A percentile compares a stretch with the other conserved stretches of the same genome.
Conservation (phyloP, 2,329 filamentous ascomycete genomes). For the Venturia carpophila region DNA sequence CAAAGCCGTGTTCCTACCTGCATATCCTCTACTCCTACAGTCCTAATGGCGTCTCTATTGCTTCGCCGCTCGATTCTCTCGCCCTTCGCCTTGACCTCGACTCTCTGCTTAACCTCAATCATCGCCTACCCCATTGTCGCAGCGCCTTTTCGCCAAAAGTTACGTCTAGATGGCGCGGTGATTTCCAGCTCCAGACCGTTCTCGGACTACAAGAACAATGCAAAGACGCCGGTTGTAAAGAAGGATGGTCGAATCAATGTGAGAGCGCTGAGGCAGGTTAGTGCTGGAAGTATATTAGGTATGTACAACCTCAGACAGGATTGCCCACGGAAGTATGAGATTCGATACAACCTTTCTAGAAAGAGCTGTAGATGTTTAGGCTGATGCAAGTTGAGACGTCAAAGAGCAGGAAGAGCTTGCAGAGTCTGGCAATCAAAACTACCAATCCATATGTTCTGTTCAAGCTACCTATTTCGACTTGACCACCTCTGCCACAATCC, state of each 20-base stretch:
- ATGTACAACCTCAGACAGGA: conserved; percentile 16
- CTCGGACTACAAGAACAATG: conserved; percentile 33
- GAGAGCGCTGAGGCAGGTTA: conserved; percentile 37
- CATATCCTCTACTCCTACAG: conserved; percentile 2
- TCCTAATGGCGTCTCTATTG: conserved; percentile 34
- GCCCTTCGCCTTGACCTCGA: conserved; percentile 29
- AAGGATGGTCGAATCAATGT: conserved; percentile 35
- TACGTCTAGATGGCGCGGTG: conserved; percentile 29
- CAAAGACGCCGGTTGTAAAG: conserved; percentile 32
- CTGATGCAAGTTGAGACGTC: too few relatives aligned
- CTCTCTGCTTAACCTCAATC: conserved; percentile 23
- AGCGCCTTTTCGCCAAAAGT: conserved; percentile 25
- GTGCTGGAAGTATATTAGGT: conserved; percentile 41
- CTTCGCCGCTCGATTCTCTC: conserved; percentile 33
- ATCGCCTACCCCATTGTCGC: conserved; percentile 29
- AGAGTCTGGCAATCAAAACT: not conserved
- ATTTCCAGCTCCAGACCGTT: conserved; percentile 32
- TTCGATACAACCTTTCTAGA: not conserved
- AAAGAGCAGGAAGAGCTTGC: too few relatives aligned
- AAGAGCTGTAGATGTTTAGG: not conserved
- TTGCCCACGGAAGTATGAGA: not conserved
- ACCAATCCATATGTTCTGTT: too few relatives aligned
- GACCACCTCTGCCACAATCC: not conserved
- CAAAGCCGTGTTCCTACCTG: not conserved
- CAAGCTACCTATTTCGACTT: not conserved